These are phyloP conservation scores for Avena insularis DNA, from an alignment of 176 grass and related monocot species.

Conservation along the genomic window DNA sequence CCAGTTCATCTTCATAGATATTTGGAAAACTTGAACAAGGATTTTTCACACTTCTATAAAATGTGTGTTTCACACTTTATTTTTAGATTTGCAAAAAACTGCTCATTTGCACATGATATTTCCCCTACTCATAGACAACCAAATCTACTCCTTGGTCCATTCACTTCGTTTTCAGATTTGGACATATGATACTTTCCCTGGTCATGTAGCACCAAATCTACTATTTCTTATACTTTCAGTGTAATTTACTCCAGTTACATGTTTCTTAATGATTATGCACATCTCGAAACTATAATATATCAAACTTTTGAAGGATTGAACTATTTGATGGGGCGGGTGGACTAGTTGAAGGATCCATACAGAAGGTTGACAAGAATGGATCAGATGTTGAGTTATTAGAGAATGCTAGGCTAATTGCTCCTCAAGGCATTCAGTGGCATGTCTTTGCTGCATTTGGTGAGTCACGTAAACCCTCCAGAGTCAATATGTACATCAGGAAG, in stretches of 20 bases:
- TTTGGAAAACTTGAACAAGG: background rate
- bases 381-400: constrained; percentile 70
- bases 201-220: background rate
- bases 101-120: background rate
- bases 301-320: constrained; percentile 66
- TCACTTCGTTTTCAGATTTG: background rate
- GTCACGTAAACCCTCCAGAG: constrained; percentile 15
- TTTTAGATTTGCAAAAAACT: background rate
- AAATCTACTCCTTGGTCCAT: background rate
- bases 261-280: background rate
- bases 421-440: constrained; percentile 84
- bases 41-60: background rate
- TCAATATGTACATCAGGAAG: background rate
- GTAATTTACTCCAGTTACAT: background rate
- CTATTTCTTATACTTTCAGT: background rate
- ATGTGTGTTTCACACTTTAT: background rate
- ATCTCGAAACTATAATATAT: constrained; percentile 7
- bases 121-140: background rate
- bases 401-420: constrained; percentile 59
- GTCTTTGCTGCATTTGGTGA: constrained; percentile 92
- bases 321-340: constrained; percentile 82
- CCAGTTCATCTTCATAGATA: background rate
- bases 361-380: constrained; percentile 71
- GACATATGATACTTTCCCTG: background rate
- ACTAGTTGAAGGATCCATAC: constrained; percentile 80